phyloP scores from a whole-genome alignment of 495 filamentous ascomycete genomes.

The Hypoxylon fragiforme region DNA sequence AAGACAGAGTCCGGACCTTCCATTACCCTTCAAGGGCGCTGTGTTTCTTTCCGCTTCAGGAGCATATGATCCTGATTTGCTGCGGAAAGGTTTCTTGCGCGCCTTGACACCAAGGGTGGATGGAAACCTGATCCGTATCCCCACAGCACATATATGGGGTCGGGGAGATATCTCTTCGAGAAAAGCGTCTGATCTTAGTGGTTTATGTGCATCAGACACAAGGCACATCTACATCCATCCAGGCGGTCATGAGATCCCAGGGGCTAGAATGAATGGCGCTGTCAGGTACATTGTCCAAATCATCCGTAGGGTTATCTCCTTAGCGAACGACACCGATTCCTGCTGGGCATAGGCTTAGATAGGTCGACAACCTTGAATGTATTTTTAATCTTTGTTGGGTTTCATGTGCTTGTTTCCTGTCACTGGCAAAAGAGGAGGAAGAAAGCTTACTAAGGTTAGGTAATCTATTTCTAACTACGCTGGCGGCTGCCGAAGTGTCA shows the following conservation, averaged over 20 bases:
- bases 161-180: not conserved
- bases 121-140: not conserved
- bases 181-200: not conserved
- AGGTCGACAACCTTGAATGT: no score
- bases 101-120: no score
- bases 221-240: not conserved
- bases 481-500: no score
- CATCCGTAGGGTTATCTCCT: not conserved
- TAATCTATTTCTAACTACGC: no score
- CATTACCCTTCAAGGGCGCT: conserved; percentile 2
- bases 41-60: conserved; percentile 2
- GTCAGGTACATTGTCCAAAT: not conserved
- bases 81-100: no score
- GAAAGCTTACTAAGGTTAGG: no score
- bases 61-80: not conserved
- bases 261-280: no score
- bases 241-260: conserved; percentile 2
- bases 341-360: no score
- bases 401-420: no score
- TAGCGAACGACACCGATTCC: not conserved
- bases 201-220: not conserved
- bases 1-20: not conserved
- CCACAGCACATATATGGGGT: conserved; percentile 10
- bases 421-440: no score
- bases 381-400: no score